phyloP scores from a whole-genome alignment of 306 rosid genomes.

The Castanea sativa region DNA sequence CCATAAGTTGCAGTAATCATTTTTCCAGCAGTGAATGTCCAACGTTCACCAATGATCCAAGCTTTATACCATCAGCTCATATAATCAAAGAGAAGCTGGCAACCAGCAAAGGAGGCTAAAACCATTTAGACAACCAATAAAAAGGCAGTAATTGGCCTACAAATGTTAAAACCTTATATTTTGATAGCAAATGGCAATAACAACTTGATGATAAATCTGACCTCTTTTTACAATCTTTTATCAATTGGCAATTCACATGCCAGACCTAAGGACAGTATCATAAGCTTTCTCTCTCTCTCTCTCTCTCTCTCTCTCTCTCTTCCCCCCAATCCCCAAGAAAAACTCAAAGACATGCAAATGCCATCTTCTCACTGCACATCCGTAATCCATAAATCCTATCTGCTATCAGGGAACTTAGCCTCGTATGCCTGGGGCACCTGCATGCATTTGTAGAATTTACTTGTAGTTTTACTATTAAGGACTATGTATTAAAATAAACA shows the following conservation, averaged over 20 bases:
- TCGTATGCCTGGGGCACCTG: conserved; percentile 72
- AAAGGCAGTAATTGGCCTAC: not conserved
- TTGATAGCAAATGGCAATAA: not conserved
- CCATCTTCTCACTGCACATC: not conserved
- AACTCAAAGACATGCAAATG: not conserved
- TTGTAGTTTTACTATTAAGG: not conserved
- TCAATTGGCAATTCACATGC: not conserved
- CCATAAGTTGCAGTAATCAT: no score
- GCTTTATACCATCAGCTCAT: not conserved
- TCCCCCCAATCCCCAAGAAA: no score
- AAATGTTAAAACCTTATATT: not conserved
- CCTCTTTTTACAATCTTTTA: not conserved
- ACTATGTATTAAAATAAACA: conserved; percentile 8
- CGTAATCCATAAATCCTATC: conserved; percentile 18
- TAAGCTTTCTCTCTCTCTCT: not conserved
- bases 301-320: not conserved
- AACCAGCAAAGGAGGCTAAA: not conserved
- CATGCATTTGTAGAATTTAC: conserved; percentile 23
- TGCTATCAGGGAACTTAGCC: conserved; percentile 61
- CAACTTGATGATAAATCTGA: not conserved
- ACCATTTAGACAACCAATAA: not conserved
- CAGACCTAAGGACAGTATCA: not conserved
- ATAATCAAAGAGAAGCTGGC: not conserved
- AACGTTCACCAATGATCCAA: not conserved
- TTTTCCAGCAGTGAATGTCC: no score